Evolutionary conservation across 1,284 basidiomycete genomes (phyloP), one percentile per base, ranked within the genome.

Genomic region (Irpex rosettiformis): DNA sequence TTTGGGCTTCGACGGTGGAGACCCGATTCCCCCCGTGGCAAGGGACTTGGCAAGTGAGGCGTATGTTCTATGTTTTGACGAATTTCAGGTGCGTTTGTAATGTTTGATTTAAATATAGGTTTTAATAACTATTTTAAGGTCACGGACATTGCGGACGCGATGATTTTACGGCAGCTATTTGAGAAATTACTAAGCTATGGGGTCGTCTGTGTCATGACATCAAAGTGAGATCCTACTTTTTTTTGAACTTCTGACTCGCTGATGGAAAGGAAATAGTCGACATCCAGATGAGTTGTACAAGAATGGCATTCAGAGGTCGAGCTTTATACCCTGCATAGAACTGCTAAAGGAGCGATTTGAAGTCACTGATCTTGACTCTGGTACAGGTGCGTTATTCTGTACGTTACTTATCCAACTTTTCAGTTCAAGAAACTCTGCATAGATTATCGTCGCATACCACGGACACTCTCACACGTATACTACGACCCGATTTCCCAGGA

Each of bases 251-350:
- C 28, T 7, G 42, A 18, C 27, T n/a, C 7, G 21, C 48, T 52
- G 5, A 47, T 25, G 7, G 28, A 58, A 30, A 55, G n/a, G 56
- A 47, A 29, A 56, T 2, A 98, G 96, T 74, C 96, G 97, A 58
- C 94, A 97, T 72, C 97, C 97, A 2, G 89, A 97, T 69, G 94
- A 98, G 47, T 81, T 99, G 0, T 99, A 99, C 79, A 96, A 96
- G 82, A 99, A 99, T 67, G 97, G 97, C 0, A 98, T 99, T 54
- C 97, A 99, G 72, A 86, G 97, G 18, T 86, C 91, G n/a, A 95
- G 92, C 65, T 99, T 99, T 75, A 71, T 98, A 40, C 97, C 97
- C 3, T 91, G 95, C 55, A 99, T 99, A 62, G 91, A 98, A 37
- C 80, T 99, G 37, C 84, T 99, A 67, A 96, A 98, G 76, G 77